Percentiles rank a stretch among this genome's conserved stretches.
Evolutionary conservation across 805 yeast species (phyloP).

Genomic region (Candida michaelii): DNA sequence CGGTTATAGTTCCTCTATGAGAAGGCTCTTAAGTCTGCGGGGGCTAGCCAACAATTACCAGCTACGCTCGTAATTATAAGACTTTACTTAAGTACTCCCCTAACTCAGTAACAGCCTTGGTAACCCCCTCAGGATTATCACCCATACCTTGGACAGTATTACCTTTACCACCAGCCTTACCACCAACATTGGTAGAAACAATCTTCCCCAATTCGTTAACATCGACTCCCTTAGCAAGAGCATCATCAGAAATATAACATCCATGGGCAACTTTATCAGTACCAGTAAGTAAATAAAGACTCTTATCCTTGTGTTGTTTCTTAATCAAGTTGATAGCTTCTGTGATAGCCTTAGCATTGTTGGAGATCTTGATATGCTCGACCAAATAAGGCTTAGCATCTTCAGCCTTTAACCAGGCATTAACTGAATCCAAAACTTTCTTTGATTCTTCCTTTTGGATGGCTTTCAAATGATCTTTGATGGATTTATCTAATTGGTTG

Average conservation of each 20-base stretch:
- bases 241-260: conserved; percentile 76
- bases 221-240: conserved; percentile 66
- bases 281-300: conserved; percentile 80
- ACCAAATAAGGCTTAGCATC: conserved; percentile 60
- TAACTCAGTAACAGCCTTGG: conserved; percentile 72
- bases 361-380: conserved; percentile 63
- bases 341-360: conserved; percentile 90
- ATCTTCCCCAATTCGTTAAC: conserved; percentile 73
- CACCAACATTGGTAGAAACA: conserved; percentile 80
- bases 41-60: too few relatives aligned
- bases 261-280: conserved; percentile 90
- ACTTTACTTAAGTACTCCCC: conserved; percentile 24
- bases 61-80: too few relatives aligned
- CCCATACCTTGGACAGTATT: conserved; percentile 97
- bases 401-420: conserved; percentile 57
- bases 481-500: conserved; percentile 74
- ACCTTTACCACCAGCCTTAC: conserved; percentile 98
- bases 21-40: too few relatives aligned
- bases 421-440: conserved; percentile 75
- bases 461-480: conserved; percentile 84
- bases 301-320: conserved; percentile 69
- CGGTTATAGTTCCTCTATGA: too few relatives aligned
- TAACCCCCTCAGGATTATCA: conserved; percentile 67
- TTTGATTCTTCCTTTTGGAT: conserved; percentile 87
- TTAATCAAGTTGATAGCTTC: conserved; percentile 87